Base-by-base conservation (phyloP, 352 stramenopile genomes). In the Pythium brassicae region DNA sequence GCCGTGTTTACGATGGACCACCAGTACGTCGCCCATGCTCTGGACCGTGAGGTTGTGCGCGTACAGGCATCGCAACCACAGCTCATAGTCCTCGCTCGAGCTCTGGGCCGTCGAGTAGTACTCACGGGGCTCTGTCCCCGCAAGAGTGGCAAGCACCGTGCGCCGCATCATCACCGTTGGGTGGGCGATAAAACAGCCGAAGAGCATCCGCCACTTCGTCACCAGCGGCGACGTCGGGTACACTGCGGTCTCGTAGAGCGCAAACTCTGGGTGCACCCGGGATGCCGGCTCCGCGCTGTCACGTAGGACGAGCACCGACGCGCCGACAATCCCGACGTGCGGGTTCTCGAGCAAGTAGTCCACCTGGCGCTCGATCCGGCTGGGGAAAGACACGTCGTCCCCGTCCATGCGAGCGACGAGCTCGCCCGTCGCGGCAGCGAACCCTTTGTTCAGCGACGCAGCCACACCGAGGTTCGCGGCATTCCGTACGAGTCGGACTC, bases 391-490 rank as follows among this genome's bases (percentile, higher is more conserved):
- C 32, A 96, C 46, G 54, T 96, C 87, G 67, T 96, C 87, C 46
- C 76, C 81, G 48, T 96, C 87, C 87, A 96, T 96, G 47, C 87
- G 73, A 4, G 84, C 83, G 14, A 96, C 55, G 53, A 90, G 72
- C 9, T 69, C 62, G 34, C 74, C 67, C 26, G 55, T 60, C 15
- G 81, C 83, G 20, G 72, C 25, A 19, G 65, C 60, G 40, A 96
- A 65, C 0, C 85, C 86, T 27, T 69, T 61, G 59, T 96, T 96
- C 51, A 96, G 67, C 35, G 84, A 82, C 23, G 57, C 53, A 25
- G 83, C 83, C 19, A 96, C 61, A 14, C 87, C 85, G 44, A 74
- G 11, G 25, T 76, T 83, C 2, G 32, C 61, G 3, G 68, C 65
- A 35, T 85, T 76, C 14, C 70, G 52, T 22, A 89, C 53, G 37